These are phyloP conservation scores for Drechslera avenae DNA, from an alignment of 2,329 filamentous ascomycete genomes.

Conservation along the genomic window DNA sequence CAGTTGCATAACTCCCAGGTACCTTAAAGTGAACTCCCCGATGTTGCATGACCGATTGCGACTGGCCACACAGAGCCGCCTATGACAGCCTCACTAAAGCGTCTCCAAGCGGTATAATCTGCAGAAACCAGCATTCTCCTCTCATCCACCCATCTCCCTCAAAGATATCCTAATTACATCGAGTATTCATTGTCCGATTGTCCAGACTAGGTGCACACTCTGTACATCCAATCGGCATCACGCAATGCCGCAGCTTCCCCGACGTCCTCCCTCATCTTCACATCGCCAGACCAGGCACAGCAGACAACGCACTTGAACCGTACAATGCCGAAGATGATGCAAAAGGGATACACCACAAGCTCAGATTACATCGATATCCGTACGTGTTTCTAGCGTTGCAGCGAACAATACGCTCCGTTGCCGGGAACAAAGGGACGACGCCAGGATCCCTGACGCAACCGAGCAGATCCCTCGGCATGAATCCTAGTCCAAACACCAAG, in stretches of 20 bases:
- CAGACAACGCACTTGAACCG: neutral
- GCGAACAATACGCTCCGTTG: neutral
- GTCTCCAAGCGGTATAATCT: neutral
- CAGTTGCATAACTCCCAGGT: too few species aligned
- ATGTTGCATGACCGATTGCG: too few species aligned
- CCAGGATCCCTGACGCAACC: slow-evolving; percentile 2
- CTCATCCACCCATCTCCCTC: too few species aligned
- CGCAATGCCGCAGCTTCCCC: slow-evolving; percentile 35
- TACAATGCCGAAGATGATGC: neutral
- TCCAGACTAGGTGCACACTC: neutral
- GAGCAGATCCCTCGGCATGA: neutral
- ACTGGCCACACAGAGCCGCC: too few species aligned
- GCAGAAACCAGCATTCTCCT: neutral
- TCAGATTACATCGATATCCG: too few species aligned
- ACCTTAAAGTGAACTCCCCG: too few species aligned
- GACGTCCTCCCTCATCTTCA: slow-evolving; percentile 16
- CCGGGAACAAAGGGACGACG: slow-evolving; percentile 2
- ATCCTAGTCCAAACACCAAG: slow-evolving; percentile 9
- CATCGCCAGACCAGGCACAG: slow-evolving; percentile 3
- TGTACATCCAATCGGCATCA: slow-evolving; percentile 25
- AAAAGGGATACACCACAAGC: too few species aligned
- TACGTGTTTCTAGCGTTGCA: neutral
- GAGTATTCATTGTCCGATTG: neutral
- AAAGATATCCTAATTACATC: too few species aligned
- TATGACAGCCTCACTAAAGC: neutral